Conservation (phyloP, 306 rosid species). For the Quercus berberidifolia region DNA sequence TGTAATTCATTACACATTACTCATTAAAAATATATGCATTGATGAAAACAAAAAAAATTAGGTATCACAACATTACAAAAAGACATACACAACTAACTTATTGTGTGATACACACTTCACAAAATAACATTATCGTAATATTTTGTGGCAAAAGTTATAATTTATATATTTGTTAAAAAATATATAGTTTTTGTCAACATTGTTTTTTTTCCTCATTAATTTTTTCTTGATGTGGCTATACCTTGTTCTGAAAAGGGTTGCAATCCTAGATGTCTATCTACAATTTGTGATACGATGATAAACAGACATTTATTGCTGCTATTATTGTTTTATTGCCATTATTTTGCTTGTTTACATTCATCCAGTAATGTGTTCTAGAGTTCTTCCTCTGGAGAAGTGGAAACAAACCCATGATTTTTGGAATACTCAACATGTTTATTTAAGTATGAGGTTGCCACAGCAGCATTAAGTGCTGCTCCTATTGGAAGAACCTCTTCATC, state of each 20-base stretch:
- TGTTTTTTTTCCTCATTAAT: not conserved
- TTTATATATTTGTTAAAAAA: too few species aligned
- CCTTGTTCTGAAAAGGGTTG: not conserved
- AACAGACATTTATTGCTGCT: not conserved
- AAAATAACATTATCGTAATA: too few species aligned
- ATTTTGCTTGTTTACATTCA: not conserved
- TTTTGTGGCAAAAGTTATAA: too few species aligned
- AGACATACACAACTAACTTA: not conserved
- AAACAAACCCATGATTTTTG: not conserved
- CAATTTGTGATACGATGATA: not conserved
- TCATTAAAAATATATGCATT: too few species aligned
- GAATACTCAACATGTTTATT: conserved; percentile 8
- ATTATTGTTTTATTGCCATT: not conserved
- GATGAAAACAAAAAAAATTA: too few species aligned
- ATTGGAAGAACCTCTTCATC: conserved; percentile 50
- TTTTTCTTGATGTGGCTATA: not conserved
- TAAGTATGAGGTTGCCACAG: conserved; percentile 44
- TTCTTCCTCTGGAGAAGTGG: not conserved
- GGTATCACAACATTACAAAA: too few species aligned
- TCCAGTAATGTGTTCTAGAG: not conserved
- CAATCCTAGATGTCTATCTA: not conserved
- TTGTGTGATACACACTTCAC: too few species aligned
- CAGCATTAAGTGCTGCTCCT: conserved; percentile 54
- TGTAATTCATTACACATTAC: too few species aligned
- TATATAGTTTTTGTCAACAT: not conserved